phyloP scores from a whole-genome alignment of 441 rosid genomes.

The Pelargonium myrrhifolium region DNA sequence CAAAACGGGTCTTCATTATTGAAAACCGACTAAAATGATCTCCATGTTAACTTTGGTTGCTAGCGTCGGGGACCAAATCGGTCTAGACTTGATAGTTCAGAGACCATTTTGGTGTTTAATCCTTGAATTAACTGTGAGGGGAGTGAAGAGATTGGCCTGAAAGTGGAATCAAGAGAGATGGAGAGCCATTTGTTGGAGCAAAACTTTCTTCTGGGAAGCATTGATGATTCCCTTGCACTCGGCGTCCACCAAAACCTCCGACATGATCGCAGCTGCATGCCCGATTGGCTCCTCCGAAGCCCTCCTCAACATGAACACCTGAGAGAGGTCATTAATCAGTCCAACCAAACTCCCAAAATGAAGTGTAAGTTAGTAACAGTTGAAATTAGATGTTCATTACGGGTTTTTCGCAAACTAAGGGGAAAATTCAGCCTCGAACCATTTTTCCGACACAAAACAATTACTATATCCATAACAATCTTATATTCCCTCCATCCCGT shows the following conservation, averaged over 20 bases:
- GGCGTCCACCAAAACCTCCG: slow-evolving; percentile 58
- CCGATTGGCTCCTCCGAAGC: slow-evolving; percentile 58
- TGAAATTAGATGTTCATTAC: not conserved
- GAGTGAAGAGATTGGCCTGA: not conserved
- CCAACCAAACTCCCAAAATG: too few relatives aligned
- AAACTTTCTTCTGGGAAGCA: slow-evolving; percentile 50
- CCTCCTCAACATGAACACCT: slow-evolving; percentile 67
- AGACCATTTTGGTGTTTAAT: too few relatives aligned
- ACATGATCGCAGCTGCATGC: slow-evolving; percentile 58
- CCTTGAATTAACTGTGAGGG: not conserved
- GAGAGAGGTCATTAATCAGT: not conserved
- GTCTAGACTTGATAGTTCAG: too few relatives aligned
- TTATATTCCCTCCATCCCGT: too few relatives aligned
- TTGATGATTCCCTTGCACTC: slow-evolving; percentile 57
- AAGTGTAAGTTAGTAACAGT: too few relatives aligned
- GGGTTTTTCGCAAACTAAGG: not conserved
- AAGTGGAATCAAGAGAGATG: slow-evolving; percentile 28
- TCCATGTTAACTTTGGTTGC: too few relatives aligned
- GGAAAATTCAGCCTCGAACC: not conserved
- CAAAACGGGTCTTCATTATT: too few relatives aligned
- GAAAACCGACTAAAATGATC: too few relatives aligned
- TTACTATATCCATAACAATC: not conserved
- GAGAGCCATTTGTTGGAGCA: slow-evolving; percentile 58
- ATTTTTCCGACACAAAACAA: not conserved
- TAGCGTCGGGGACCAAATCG: too few relatives aligned